Evolutionary conservation across 352 stramenopile species (phyloP).

Genomic region (Phytophthora niederhauseri): DNA sequence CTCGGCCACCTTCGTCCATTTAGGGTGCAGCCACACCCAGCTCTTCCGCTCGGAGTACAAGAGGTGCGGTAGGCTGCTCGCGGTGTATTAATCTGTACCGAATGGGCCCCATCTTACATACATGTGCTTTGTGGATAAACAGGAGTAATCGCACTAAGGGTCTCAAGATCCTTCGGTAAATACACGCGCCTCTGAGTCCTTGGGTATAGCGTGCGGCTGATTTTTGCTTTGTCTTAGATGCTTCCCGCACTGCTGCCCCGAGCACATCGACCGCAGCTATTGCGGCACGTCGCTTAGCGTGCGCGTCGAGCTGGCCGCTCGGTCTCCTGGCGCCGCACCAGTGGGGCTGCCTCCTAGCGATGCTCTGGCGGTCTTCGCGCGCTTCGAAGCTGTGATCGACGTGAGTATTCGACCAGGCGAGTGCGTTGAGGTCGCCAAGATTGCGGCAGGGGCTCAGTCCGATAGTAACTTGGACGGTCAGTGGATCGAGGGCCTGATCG

Average conservation of each 20-base stretch:
- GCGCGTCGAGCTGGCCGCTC: slow-evolving; percentile 22
- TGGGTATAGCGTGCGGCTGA: too few relatives aligned
- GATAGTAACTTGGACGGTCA: slow-evolving; percentile 50
- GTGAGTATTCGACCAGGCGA: slow-evolving; percentile 18
- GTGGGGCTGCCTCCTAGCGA: slow-evolving; percentile 9
- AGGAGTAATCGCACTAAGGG: slow-evolving; percentile 37
- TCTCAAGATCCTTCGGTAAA: slow-evolving; percentile 50
- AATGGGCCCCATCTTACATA: too few relatives aligned
- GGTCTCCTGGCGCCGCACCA: background rate
- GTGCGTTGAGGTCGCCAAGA: slow-evolving; percentile 30
- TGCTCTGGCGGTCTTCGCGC: slow-evolving; percentile 16
- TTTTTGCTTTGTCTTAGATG: background rate
- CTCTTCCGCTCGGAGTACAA: slow-evolving; percentile 67
- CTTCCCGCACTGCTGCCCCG: slow-evolving; percentile 63
- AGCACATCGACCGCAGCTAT: slow-evolving; percentile 62
- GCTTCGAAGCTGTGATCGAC: slow-evolving; percentile 23
- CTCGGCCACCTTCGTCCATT: slow-evolving; percentile 49
- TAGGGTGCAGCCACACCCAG: slow-evolving; percentile 63
- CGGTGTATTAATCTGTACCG: too few relatives aligned
- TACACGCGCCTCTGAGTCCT: background rate
- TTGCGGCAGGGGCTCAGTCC: slow-evolving; percentile 40
- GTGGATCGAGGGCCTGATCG: slow-evolving; percentile 48
- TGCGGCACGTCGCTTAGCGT: slow-evolving; percentile 54
- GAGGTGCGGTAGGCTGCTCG: background rate
- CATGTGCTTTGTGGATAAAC: too few relatives aligned